phyloP scores from a whole-genome alignment of 495 filamentous ascomycete species.

The Aspergillus ellipticus region DNA sequence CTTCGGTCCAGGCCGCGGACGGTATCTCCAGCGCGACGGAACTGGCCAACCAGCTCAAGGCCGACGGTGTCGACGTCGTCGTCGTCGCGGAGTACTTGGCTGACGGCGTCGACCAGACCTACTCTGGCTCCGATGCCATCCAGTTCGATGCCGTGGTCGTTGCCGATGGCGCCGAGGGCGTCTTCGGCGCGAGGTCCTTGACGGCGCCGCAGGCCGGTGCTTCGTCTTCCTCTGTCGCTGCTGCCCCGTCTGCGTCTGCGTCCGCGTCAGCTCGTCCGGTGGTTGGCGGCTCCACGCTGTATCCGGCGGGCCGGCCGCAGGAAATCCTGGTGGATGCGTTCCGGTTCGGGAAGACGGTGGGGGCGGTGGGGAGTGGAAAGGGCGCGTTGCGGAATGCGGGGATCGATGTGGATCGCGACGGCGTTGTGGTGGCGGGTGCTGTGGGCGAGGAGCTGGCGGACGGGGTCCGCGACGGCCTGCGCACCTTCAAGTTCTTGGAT shows the following conservation, averaged over 20 bases:
- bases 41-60: constrained; percentile 44
- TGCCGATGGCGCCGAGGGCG: constrained; percentile 49
- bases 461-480: constrained; percentile 55
- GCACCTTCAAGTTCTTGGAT: constrained; percentile 61
- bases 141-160: constrained; percentile 69
- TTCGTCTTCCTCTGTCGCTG: constrained; percentile 23
- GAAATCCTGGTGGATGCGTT: constrained; percentile 66
- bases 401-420: constrained; percentile 35
- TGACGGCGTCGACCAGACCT: constrained; percentile 62
- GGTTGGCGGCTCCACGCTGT: constrained; percentile 40
- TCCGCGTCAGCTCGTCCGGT: no score
- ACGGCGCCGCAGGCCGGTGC: constrained; percentile 14
- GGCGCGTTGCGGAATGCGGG: constrained; percentile 42
- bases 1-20: constrained; percentile 35
- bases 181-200: constrained; percentile 43
- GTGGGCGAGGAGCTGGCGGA: constrained; percentile 37
- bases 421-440: constrained; percentile 46
- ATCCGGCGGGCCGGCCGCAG: constrained; percentile 57
- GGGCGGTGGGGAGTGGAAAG: constrained; percentile 49
- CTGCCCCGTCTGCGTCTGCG: no score
- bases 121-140: constrained; percentile 65
- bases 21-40: constrained; percentile 44
- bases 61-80: constrained; percentile 49
- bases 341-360: constrained; percentile 71
- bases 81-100: constrained; percentile 61